Conservation (phyloP, 208 protist species). For the Crithidia brevicula region DNA sequence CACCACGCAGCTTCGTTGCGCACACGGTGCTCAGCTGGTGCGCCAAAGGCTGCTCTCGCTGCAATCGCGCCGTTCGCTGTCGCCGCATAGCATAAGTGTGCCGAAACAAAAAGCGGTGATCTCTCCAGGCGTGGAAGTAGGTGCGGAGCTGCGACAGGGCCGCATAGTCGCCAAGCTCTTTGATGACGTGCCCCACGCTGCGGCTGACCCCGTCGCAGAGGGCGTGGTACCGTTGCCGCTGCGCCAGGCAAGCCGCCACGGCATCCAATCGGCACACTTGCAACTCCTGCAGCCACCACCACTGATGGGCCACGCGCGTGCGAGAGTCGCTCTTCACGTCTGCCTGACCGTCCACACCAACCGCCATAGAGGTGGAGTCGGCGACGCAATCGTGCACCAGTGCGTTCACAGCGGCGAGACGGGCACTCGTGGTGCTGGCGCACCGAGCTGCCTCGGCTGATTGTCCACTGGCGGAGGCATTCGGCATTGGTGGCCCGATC, state of each 20-base stretch:
- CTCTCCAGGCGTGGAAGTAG: constrained; percentile 54
- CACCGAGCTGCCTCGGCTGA: not conserved
- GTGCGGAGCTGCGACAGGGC: constrained; percentile 31
- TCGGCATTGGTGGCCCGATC: not conserved
- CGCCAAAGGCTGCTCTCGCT: constrained; percentile 24
- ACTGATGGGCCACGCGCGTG: constrained; percentile 43
- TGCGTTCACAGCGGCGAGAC: not conserved
- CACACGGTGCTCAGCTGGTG: not conserved
- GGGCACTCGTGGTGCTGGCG: not conserved
- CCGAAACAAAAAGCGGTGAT: constrained; percentile 47
- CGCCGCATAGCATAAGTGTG: constrained; percentile 59
- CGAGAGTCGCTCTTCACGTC: constrained; percentile 39
- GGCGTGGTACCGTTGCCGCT: constrained; percentile 66
- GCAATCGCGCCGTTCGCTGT: constrained; percentile 42
- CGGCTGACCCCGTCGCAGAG: constrained; percentile 41
- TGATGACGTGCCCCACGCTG: constrained; percentile 48
- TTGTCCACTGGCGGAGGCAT: not conserved
- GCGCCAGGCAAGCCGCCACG: constrained; percentile 55
- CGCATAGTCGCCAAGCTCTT: constrained; percentile 43
- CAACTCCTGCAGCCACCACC: constrained; percentile 56
- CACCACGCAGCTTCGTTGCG: constrained; percentile 8
- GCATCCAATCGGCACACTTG: constrained; percentile 50
- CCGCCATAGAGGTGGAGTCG: too few relatives aligned
- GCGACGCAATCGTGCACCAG: too few relatives aligned
- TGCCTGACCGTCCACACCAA: constrained; percentile 51